Percentiles rank a stretch among this genome's conserved stretches.
These are phyloP conservation scores for Neopestalotiopsis rosae DNA, from an alignment of 2,329 filamentous ascomycete genomes.

Conservation along the genomic window DNA sequence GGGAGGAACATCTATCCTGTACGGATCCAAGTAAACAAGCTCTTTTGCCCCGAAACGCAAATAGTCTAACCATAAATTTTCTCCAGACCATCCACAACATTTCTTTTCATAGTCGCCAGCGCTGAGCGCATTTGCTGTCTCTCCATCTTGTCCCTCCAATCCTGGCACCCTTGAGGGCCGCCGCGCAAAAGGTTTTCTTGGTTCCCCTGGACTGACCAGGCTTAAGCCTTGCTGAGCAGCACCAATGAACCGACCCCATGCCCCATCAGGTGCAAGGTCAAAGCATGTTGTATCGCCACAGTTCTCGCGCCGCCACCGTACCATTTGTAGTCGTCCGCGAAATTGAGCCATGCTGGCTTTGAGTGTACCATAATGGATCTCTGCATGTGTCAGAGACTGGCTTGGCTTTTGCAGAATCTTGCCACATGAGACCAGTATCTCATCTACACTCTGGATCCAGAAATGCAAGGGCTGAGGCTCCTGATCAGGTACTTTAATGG, in stretches of 20 bases:
- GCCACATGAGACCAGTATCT: neutral
- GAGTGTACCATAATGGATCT: neutral
- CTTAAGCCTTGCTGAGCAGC: slow-evolving; percentile 1
- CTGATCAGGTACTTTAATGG: neutral
- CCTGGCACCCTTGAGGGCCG: neutral
- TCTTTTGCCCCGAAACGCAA: slow-evolving; percentile 4
- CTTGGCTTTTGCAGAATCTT: neutral
- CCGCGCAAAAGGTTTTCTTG: neutral
- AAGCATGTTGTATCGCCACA: slow-evolving; percentile 13
- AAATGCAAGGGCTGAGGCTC: neutral
- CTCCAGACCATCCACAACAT: slow-evolving; percentile 1
- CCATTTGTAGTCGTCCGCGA: neutral
- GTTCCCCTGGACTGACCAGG: neutral
- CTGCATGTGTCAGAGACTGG: neutral
- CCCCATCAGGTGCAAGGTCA: neutral
- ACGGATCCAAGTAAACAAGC: slow-evolving; percentile 9
- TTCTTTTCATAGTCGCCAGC: neutral
- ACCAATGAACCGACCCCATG: neutral
- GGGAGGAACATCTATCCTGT: neutral
- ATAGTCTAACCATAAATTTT: slow-evolving; percentile 8
- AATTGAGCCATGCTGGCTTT: neutral
- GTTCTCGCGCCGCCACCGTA: neutral
- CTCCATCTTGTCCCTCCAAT: neutral
- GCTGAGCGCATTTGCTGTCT: neutral
- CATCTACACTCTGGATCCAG: slow-evolving; percentile 7